Percentiles rank a stretch among this genome's conserved stretches.
Evolutionary conservation across 2,329 filamentous ascomycete species (phyloP).

Genomic region (Harringtonia aguacate): DNA sequence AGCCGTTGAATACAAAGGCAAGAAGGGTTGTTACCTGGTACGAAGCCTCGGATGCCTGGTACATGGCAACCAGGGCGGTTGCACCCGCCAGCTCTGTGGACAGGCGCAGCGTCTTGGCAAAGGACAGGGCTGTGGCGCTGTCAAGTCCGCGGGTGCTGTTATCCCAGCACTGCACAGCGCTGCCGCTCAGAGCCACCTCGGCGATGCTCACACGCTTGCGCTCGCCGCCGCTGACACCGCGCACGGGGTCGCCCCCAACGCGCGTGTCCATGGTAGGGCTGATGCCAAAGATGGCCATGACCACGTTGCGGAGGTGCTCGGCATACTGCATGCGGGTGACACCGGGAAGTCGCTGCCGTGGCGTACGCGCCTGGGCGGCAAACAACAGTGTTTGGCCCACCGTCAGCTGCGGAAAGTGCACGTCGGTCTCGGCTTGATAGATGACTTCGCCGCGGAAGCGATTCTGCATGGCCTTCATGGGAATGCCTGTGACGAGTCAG

Average conservation of each 20-base stretch:
- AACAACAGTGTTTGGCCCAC: conserved; percentile 58
- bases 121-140: conserved; percentile 54
- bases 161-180: conserved; percentile 61
- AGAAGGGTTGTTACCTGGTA: conserved; percentile 32
- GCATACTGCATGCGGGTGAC: conserved; percentile 19
- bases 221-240: conserved; percentile 52
- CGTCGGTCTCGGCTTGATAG: conserved; percentile 57
- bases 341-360: not conserved
- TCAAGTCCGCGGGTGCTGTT: conserved; percentile 58
- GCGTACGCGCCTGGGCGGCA: conserved; percentile 51
- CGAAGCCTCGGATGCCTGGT: conserved; percentile 56
- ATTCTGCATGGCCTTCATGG: conserved; percentile 21
- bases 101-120: conserved; percentile 51
- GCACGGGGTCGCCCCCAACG: conserved; percentile 57
- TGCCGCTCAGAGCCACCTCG: conserved; percentile 52
- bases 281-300: conserved; percentile 61
- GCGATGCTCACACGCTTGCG: conserved; percentile 68
- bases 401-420: conserved; percentile 58
- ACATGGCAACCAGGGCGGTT: conserved; percentile 53
- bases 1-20: not conserved
- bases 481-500: too few relatives aligned
- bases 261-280: conserved; percentile 56
- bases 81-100: conserved; percentile 53
- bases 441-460: conserved; percentile 23
- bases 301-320: conserved; percentile 47